Conservation (phyloP, 208 protist species). For the Trypanosomatidae sp. region DNA sequence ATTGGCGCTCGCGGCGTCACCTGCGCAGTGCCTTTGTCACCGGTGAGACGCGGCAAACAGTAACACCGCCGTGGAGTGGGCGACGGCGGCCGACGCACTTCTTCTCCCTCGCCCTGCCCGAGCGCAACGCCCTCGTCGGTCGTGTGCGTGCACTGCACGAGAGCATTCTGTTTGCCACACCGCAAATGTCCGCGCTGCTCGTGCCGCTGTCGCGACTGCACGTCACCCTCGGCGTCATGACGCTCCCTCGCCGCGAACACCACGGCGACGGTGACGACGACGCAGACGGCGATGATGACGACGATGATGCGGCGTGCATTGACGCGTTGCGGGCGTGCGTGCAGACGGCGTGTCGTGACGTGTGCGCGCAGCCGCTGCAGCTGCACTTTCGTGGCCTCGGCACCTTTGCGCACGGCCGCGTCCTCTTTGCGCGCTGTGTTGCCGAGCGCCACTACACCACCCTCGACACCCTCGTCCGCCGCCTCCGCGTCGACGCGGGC, state of each 20-base stretch:
- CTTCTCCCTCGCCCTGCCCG: slow-evolving; percentile 59
- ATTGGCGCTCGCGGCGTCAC: slow-evolving; percentile 62
- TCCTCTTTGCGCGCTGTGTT: slow-evolving; percentile 57
- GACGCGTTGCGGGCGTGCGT: slow-evolving; percentile 30
- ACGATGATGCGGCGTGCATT: slow-evolving; percentile 10
- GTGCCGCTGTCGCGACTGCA: slow-evolving; percentile 53
- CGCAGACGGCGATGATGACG: not conserved
- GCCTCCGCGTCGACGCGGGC: slow-evolving; percentile 32
- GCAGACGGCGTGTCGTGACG: slow-evolving; percentile 18
- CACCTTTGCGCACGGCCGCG: slow-evolving; percentile 62
- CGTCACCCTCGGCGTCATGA: slow-evolving; percentile 76
- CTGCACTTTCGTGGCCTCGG: slow-evolving; percentile 72
- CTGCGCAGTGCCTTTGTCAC: slow-evolving; percentile 67
- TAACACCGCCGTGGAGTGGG: slow-evolving; percentile 42
- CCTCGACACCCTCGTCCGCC: slow-evolving; percentile 40
- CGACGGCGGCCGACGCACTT: slow-evolving; percentile 62
- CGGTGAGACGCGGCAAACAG: slow-evolving; percentile 63
- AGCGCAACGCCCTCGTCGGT: slow-evolving; percentile 21
- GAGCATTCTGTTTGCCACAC: slow-evolving; percentile 49
- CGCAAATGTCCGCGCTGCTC: slow-evolving; percentile 35
- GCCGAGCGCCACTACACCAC: slow-evolving; percentile 43
- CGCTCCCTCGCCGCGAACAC: slow-evolving; percentile 6
- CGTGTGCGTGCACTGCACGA: slow-evolving; percentile 68
- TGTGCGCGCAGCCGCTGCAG: slow-evolving; percentile 27
- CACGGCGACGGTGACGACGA: not conserved